Percentiles rank a stretch among this genome's conserved stretches.
These are phyloP conservation scores for Trichosporon ovoides DNA, from an alignment of 1,284 basidiomycete species.

Conservation along the genomic window DNA sequence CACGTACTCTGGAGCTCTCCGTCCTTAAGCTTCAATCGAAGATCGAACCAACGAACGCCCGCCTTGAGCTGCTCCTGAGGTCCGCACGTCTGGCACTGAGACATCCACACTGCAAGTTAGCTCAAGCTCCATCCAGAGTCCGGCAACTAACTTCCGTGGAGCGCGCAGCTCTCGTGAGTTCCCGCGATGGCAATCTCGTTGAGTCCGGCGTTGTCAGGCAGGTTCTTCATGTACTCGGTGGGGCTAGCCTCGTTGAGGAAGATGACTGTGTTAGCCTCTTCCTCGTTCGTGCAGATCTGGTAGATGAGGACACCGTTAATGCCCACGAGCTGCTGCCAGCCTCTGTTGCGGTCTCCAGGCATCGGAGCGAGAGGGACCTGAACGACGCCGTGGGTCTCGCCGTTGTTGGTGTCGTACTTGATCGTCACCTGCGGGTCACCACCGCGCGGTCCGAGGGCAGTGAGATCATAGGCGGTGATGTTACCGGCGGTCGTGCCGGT, in stretches of 20 bases:
- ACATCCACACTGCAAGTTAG: conserved; percentile 32
- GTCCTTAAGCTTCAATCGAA: conserved; percentile 66
- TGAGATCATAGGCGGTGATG: conserved; percentile 1
- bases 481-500: not conserved
- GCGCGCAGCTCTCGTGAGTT: conserved; percentile 46
- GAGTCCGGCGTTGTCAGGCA: conserved; percentile 62
- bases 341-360: conserved; percentile 11
- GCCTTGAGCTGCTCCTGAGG: conserved; percentile 43
- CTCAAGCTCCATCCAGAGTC: not conserved
- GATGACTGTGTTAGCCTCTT: conserved; percentile 15
- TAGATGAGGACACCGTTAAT: conserved; percentile 8
- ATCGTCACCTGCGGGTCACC: conserved; percentile 10
- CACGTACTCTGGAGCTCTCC: conserved; percentile 47
- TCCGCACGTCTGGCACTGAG: conserved; percentile 44
- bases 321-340: conserved; percentile 11
- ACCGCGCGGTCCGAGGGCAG: conserved; percentile 9
- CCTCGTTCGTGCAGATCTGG: conserved; percentile 5
- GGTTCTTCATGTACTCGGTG: conserved; percentile 26
- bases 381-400: not conserved
- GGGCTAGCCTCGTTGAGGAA: conserved; percentile 21
- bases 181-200: conserved; percentile 70
- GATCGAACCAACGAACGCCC: conserved; percentile 70
- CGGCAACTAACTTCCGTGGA: conserved; percentile 31
- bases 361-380: conserved; percentile 7
- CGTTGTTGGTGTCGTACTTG: not conserved